These are phyloP conservation scores for Casuarina glauca DNA, from an alignment of 306 rosid species.

Conservation along the genomic window DNA sequence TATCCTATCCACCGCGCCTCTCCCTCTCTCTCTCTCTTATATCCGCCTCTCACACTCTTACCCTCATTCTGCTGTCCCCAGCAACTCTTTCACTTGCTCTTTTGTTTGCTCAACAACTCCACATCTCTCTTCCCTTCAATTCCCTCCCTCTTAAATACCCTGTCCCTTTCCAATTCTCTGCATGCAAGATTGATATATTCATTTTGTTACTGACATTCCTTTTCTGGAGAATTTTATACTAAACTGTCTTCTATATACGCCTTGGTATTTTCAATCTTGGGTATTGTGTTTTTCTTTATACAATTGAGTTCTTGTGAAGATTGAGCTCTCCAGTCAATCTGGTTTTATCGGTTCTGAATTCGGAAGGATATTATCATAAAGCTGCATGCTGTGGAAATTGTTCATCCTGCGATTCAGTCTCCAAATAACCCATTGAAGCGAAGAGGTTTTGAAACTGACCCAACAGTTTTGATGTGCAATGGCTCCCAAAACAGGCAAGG, in stretches of 20 bases:
- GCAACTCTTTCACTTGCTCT: conserved; percentile 14
- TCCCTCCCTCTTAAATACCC: not conserved
- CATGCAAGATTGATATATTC: not conserved
- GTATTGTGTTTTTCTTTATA: not conserved
- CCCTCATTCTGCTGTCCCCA: conserved; percentile 8
- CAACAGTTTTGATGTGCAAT: conserved; percentile 42
- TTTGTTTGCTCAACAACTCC: conserved; percentile 1
- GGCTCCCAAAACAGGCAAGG: conserved; percentile 89
- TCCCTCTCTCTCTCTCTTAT: conserved; percentile 24
- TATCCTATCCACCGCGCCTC: conserved; percentile 65
- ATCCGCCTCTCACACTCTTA: conserved; percentile 19
- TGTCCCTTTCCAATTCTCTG: conserved; percentile 24
- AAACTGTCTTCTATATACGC: too few relatives aligned
- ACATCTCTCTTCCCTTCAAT: conserved; percentile 14
- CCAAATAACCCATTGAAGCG: not conserved
- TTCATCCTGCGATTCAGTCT: conserved; percentile 39
- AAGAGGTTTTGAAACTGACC: not conserved
- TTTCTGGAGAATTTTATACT: too few relatives aligned
- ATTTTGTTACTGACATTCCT: too few relatives aligned
- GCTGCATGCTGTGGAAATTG: conserved; percentile 4
- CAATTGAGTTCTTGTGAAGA: conserved; percentile 8
- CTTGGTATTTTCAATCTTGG: not conserved
- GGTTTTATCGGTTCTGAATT: conserved; percentile 3
- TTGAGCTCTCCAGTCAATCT: not conserved
- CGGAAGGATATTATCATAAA: conserved; percentile 20